These are phyloP conservation scores for Cymodocea nodosa DNA, from an alignment of 116 monocot species.

Conservation along the genomic window DNA sequence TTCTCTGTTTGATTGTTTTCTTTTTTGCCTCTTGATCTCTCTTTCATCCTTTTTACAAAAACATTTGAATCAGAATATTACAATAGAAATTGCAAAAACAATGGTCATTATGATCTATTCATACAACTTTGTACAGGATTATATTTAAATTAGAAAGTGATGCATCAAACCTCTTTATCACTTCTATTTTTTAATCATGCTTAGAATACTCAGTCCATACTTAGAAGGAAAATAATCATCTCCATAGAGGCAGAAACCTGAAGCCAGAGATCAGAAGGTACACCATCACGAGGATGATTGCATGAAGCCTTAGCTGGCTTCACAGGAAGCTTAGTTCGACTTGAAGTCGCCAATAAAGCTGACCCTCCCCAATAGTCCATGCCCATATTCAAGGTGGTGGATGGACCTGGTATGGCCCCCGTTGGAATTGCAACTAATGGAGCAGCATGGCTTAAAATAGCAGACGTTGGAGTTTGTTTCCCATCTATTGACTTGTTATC, in stretches of 20 bases:
- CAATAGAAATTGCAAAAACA: background rate
- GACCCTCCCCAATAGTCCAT: slow-evolving; percentile 31
- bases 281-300: background rate
- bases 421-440: slow-evolving; percentile 20
- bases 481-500: background rate
- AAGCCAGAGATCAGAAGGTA: slow-evolving; percentile 10
- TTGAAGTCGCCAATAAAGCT: slow-evolving; percentile 10
- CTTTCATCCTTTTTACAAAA: slow-evolving; percentile 6
- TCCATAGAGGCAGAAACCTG: slow-evolving; percentile 3
- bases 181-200: background rate
- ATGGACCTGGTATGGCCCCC: slow-evolving; percentile 15
- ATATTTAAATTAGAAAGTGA: background rate
- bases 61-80: background rate
- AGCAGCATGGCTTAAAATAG: slow-evolving; percentile 3
- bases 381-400: slow-evolving; percentile 21
- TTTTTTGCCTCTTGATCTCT: slow-evolving; percentile 11
- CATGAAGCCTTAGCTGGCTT: slow-evolving; percentile 4
- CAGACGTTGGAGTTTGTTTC: background rate
- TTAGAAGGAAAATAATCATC: background rate
- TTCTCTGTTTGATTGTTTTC: slow-evolving; percentile 24
- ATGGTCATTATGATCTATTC: background rate
- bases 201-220: background rate
- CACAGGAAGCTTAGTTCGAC: slow-evolving; percentile 17
- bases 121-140: background rate
- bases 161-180: background rate